phyloP scores from a whole-genome alignment of 176 grass and related monocot species.

The Oryza meyeriana region DNA sequence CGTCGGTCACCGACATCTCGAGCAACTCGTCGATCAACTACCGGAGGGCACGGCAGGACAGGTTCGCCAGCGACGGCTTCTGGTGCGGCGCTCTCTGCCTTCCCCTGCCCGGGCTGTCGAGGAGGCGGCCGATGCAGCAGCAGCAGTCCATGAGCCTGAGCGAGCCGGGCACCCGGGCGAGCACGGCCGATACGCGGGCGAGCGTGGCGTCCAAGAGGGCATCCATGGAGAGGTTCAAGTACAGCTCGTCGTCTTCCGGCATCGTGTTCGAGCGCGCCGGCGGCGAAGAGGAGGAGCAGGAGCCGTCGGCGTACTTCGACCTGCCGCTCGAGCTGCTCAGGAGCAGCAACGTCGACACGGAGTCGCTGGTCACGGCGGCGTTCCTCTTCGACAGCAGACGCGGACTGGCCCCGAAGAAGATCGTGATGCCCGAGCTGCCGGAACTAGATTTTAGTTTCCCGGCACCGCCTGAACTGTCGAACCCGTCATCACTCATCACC shows the following conservation, averaged over 20 bases:
- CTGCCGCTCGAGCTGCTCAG: conserved; percentile 45
- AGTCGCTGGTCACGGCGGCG: conserved; percentile 48
- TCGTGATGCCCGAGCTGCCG: conserved; percentile 19
- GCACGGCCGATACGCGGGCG: neutral
- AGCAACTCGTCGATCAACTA: conserved; percentile 36
- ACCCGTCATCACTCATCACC: conserved; percentile 27
- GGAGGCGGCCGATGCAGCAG: conserved; percentile 48
- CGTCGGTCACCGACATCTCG: conserved; percentile 33
- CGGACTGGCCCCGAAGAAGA: conserved; percentile 16
- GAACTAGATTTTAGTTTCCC: conserved; percentile 51
- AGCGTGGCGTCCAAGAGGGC: conserved; percentile 40
- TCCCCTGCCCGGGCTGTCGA: conserved; percentile 50
- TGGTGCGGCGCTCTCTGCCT: conserved; percentile 65
- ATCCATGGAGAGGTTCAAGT: conserved; percentile 67
- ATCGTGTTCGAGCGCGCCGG: conserved; percentile 20
- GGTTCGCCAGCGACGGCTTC: conserved; percentile 45
- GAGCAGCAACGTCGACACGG: conserved; percentile 46
- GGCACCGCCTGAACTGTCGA: conserved; percentile 31
- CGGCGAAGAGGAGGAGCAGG: conserved; percentile 9
- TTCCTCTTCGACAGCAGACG: conserved; percentile 47
- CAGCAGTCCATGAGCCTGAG: conserved; percentile 46
- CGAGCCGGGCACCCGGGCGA: conserved; percentile 17
- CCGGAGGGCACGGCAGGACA: conserved; percentile 34
- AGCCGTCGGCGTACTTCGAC: conserved; percentile 54
- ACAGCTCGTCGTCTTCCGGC: conserved; percentile 39